A percentile compares a stretch with the other conserved stretches of the same genome.
Conservation (phyloP, 345 rosid genomes). For the Conringia planisiliqua region DNA sequence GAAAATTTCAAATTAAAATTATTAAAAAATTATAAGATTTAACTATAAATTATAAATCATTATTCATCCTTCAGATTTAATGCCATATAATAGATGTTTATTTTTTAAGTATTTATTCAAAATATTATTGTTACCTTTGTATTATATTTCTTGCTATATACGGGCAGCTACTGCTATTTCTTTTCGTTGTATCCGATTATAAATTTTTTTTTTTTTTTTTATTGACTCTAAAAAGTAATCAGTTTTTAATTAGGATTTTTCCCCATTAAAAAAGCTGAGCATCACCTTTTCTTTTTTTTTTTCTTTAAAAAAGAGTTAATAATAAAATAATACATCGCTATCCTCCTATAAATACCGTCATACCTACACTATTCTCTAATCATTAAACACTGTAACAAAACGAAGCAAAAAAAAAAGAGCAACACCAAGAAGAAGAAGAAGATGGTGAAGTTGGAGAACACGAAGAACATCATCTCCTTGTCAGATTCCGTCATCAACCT, state of each 20-base stretch:
- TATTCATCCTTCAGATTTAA: too few species aligned
- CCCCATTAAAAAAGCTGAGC: background rate
- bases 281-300: background rate
- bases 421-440: background rate
- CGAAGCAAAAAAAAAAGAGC: background rate
- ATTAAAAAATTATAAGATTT: too few species aligned
- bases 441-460: slow-evolving; percentile 33
- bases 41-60: too few species aligned
- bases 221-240: background rate
- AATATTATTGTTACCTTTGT: background rate
- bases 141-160: background rate
- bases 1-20: too few species aligned
- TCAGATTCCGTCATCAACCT: slow-evolving; percentile 30
- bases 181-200: background rate
- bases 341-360: slow-evolving; percentile 23
- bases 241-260: background rate
- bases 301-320: background rate
- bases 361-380: slow-evolving; percentile 28
- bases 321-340: slow-evolving; percentile 21
- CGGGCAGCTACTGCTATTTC: background rate
- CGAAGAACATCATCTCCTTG: slow-evolving; percentile 15
- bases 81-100: too few species aligned
- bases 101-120: background rate
- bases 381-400: slow-evolving; percentile 23
- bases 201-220: too few species aligned